Conservation (phyloP, 2,329 filamentous ascomycete species). For the Pezicula rhizophila region DNA sequence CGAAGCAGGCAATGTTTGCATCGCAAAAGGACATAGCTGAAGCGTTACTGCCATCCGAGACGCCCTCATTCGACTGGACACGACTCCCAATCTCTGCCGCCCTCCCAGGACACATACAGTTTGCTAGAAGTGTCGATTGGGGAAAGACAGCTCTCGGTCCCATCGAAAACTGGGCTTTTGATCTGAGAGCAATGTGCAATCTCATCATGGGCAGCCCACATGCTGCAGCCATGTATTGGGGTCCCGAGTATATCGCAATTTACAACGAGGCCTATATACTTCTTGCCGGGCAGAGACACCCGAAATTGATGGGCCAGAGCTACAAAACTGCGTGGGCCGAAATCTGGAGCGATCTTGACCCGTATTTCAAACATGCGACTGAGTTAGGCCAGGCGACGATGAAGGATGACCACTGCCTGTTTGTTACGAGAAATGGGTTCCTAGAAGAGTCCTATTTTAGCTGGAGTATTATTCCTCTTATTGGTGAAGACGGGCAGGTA, state of each 20-base stretch:
- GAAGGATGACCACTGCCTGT: slow-evolving; percentile 77
- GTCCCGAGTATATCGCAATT: slow-evolving; percentile 59
- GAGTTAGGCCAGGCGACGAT: slow-evolving; percentile 71
- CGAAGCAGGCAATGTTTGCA: slow-evolving; percentile 14
- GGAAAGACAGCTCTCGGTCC: slow-evolving; percentile 65
- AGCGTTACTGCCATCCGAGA: not conserved
- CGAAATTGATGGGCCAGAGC: slow-evolving; percentile 64
- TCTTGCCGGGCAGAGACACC: slow-evolving; percentile 72
- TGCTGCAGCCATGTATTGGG: slow-evolving; percentile 76
- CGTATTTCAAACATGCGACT: slow-evolving; percentile 61
- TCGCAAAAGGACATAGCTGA: slow-evolving; percentile 6
- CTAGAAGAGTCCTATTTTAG: slow-evolving; percentile 78
- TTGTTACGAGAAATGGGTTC: slow-evolving; percentile 62
- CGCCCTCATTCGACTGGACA: slow-evolving; percentile 70
- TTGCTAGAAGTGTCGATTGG: slow-evolving; percentile 70
- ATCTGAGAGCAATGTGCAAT: slow-evolving; percentile 73
- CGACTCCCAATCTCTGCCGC: slow-evolving; percentile 56
- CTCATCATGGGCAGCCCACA: slow-evolving; percentile 75
- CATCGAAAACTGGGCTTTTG: slow-evolving; percentile 66
- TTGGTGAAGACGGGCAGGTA: slow-evolving; percentile 68
- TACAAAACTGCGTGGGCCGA: slow-evolving; percentile 65
- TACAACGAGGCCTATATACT: slow-evolving; percentile 69
- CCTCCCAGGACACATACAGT: slow-evolving; percentile 65
- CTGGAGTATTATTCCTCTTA: slow-evolving; percentile 74
- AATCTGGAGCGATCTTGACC: slow-evolving; percentile 66